Base-by-base conservation (phyloP, 129 eudicot species). In the Erigeron canadensis region DNA sequence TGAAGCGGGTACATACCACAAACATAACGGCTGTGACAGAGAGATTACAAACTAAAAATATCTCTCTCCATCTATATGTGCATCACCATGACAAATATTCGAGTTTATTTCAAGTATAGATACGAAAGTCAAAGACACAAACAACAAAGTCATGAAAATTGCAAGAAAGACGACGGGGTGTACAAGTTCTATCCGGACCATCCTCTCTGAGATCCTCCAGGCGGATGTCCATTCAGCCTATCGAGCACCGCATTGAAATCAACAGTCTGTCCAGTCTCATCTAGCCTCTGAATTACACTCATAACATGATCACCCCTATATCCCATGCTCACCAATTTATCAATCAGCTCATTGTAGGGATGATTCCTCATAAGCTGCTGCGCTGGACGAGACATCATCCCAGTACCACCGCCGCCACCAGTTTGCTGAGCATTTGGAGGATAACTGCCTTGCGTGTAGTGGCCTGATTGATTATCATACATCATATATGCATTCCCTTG, bases 181-280 rank as follows among this genome's bases (percentile, higher is more conserved):
- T 15, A 65, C 6, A 5, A 34, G 2, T 48, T 47, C 75, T 42
- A 87, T 38, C 87, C 95, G 23, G 86, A 88, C 98, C 98, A 89
- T 43, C 90, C 89, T 57, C 90, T 78, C 81, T 84, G 94, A 19
- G 92, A 67, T 37, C 96, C 81, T 9, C 86, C 88, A 2, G 88
- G 73, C 5, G 91, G 63, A 64, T 85, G 95, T 6, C 84, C 90
- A 77, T 87, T 89, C 92, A 93, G 77, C 77, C 89, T 79, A 76
- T 93, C 98, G 4, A 93, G 95, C 75, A 93, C 98, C 1, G 90
- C 70, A 69, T 93, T 89, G 59, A 93, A 89, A 72, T 93, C 98
- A 51, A 89, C 82, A 6, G 95, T 73, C 74, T 85, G 95, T 40
- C 98, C 96, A 57, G 81, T 85, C 70, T 93, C 98, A 68, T 93